A percentile compares a stretch with the other conserved stretches of the same genome.
phyloP scores from a whole-genome alignment of 1,284 basidiomycete species.

The Leccinum holopus region DNA sequence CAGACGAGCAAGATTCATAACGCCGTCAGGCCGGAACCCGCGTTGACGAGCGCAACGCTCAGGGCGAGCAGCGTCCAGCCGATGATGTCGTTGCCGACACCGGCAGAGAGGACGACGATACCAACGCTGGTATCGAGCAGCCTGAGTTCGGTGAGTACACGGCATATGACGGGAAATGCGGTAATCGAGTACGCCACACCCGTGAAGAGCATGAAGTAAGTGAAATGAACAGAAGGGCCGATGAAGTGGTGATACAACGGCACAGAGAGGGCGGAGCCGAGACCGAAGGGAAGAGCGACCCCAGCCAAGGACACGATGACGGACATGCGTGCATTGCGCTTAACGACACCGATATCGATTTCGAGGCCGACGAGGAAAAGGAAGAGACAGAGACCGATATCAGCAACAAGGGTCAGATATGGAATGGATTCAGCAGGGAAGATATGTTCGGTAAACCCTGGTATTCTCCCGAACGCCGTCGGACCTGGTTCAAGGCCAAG shows the following conservation, averaged over 20 bases:
- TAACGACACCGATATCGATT: conserved; percentile 80
- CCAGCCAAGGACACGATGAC: conserved; percentile 60
- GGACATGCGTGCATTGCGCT: conserved; percentile 71
- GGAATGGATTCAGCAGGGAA: conserved; percentile 76
- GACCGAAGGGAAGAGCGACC: conserved; percentile 76
- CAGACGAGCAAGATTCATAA: conserved; percentile 81
- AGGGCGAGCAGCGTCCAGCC: conserved; percentile 80
- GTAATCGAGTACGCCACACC: conserved; percentile 93
- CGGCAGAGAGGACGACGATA: conserved; percentile 89
- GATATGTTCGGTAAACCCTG: conserved; percentile 46
- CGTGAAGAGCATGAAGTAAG: conserved; percentile 92
- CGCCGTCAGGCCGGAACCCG: conserved; percentile 69
- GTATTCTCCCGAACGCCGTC: conserved; percentile 47
- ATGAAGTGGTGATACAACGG: conserved; percentile 80
- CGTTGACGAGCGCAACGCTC: conserved; percentile 90
- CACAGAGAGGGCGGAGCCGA: conserved; percentile 83
- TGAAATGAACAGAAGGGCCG: conserved; percentile 64
- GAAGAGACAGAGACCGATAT: conserved; percentile 87
- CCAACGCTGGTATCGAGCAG: conserved; percentile 92
- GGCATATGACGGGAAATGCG: conserved; percentile 90
- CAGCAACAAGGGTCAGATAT: conserved; percentile 79
- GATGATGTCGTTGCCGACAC: conserved; percentile 86
- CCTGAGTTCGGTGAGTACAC: conserved; percentile 80
- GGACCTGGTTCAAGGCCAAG: conserved; percentile 42
- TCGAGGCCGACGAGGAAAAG: conserved; percentile 89